phyloP scores from a whole-genome alignment of 164 flowering plant genomes.

The Aristolochia californica region DNA sequence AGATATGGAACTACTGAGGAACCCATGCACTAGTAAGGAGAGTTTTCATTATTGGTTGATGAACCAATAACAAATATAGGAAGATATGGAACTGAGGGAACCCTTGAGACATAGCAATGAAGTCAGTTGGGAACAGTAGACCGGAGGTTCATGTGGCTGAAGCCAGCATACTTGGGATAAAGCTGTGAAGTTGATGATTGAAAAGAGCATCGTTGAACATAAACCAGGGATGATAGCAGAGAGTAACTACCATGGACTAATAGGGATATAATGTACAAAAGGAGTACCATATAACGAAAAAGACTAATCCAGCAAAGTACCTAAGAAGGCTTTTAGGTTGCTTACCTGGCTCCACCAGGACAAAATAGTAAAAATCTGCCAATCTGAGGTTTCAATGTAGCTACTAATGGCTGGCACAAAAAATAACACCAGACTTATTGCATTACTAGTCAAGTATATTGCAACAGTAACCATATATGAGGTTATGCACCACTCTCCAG shows the following conservation, averaged over 20 bases:
- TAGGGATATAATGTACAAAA: too few species aligned
- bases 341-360: constrained; percentile 90
- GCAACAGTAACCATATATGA: constrained; percentile 76
- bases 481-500: constrained; percentile 66
- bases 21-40: too few species aligned
- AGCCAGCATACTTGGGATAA: too few species aligned
- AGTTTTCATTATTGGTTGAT: too few species aligned
- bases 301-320: too few species aligned
- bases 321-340: constrained; percentile 1
- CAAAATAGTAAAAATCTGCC: constrained; percentile 31
- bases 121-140: too few species aligned
- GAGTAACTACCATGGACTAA: too few species aligned
- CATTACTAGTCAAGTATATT: constrained; percentile 60
- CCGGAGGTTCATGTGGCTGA: too few species aligned
- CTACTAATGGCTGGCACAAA: constrained; percentile 71
- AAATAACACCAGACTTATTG: constrained; percentile 69
- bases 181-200: neutral
- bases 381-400: constrained; percentile 76
- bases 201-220: neutral
- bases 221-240: neutral
- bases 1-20: neutral
- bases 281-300: too few species aligned
- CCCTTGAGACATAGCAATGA: too few species aligned
- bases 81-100: neutral
- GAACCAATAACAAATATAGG: too few species aligned